Percentiles rank a stretch among this genome's conserved stretches.
Conservation (phyloP, 345 rosid species). For the Toxicodendron radicans region DNA sequence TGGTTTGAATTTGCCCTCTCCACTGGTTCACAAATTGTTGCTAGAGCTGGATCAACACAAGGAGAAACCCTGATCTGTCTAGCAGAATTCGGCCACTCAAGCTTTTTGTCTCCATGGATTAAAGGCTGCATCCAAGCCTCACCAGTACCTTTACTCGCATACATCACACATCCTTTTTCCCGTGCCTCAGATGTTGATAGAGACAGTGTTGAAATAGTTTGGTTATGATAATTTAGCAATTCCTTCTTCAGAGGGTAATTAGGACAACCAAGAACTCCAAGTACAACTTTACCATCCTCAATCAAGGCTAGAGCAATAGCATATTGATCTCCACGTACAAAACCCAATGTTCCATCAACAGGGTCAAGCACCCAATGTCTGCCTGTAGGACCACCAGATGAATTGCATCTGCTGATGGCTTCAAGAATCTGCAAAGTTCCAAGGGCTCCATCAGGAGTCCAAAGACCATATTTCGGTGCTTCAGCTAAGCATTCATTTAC, state of each 20-base stretch:
- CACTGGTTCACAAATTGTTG: conserved; percentile 93
- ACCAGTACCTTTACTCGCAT: conserved; percentile 74
- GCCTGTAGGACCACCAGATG: conserved; percentile 74
- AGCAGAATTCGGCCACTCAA: conserved; percentile 55
- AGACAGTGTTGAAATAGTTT: conserved; percentile 27
- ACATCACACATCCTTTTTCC: conserved; percentile 81
- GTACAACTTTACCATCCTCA: conserved; percentile 69
- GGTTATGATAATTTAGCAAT: conserved; percentile 49
- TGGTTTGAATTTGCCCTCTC: conserved; percentile 91
- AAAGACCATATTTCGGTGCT: conserved; percentile 68
- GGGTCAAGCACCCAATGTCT: conserved; percentile 94
- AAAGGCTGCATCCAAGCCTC: conserved; percentile 92
- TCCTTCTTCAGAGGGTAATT: conserved; percentile 86
- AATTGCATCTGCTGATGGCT: conserved; percentile 77
- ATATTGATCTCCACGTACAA: conserved; percentile 93
- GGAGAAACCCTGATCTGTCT: conserved; percentile 56
- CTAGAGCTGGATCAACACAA: conserved; percentile 73
- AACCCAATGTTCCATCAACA: conserved; percentile 91
- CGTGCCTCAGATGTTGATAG: conserved; percentile 34
- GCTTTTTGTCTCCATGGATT: conserved; percentile 36
- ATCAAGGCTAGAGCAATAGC: conserved; percentile 91
- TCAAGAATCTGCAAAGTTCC: conserved; percentile 53
- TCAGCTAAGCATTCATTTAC: conserved; percentile 74
- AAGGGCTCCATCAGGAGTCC: conserved; percentile 50
- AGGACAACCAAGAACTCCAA: conserved; percentile 93